These are phyloP conservation scores for Austroboletus festivus DNA, from an alignment of 768 basidiomycete species.

Conservation along the genomic window DNA sequence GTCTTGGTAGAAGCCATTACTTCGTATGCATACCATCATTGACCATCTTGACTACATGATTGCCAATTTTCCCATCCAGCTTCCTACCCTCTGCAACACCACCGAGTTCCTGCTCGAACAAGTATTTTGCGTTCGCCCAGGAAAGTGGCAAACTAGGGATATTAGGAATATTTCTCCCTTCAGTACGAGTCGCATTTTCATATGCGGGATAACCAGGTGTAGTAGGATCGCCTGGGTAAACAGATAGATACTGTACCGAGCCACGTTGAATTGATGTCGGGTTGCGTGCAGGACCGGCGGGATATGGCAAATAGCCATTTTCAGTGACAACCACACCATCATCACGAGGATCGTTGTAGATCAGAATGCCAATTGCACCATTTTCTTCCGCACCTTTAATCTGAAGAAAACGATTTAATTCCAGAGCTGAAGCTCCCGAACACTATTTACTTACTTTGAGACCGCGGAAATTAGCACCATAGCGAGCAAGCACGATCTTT, in stretches of 20 bases:
- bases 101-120: conserved; percentile 55
- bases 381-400: conserved; percentile 80
- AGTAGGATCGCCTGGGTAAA: conserved; percentile 73
- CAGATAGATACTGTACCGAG: conserved; percentile 66
- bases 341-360: conserved; percentile 84
- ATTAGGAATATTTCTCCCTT: conserved; percentile 57
- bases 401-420: conserved; percentile 35
- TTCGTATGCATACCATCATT: conserved; percentile 46
- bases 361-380: conserved; percentile 74
- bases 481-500: conserved; percentile 76
- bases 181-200: conserved; percentile 65
- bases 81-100: conserved; percentile 36
- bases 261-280: conserved; percentile 82
- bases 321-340: conserved; percentile 74
- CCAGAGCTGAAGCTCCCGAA: conserved; percentile 1
- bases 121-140: conserved; percentile 75
- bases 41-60: conserved; percentile 44
- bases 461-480: conserved; percentile 77
- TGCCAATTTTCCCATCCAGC: conserved; percentile 50
- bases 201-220: conserved; percentile 90
- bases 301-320: conserved; percentile 72
- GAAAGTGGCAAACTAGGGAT: conserved; percentile 88
- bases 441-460: conserved; percentile 55
- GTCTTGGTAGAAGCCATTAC: not conserved
- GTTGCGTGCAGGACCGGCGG: conserved; percentile 83